A percentile compares a stretch with the other conserved stretches of the same genome.
These are phyloP conservation scores for Samsoniella hepiali DNA, from an alignment of 2,329 filamentous ascomycete genomes.

Conservation along the genomic window DNA sequence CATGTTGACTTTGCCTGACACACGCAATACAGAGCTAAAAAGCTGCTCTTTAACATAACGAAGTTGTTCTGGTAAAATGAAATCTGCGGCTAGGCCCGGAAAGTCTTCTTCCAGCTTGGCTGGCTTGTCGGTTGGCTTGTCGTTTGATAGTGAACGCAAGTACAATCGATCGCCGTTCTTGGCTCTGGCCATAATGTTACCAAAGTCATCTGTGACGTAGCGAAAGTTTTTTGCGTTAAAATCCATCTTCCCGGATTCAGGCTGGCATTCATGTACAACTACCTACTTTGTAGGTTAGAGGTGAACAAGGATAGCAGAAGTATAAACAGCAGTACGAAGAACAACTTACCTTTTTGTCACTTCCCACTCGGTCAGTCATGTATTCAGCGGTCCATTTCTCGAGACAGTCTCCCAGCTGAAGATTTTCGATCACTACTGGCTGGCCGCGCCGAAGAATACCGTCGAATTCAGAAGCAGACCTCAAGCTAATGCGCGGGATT, in stretches of 20 bases:
- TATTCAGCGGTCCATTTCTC: conserved; percentile 66
- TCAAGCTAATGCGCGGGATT: conserved; percentile 53
- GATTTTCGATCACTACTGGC: conserved; percentile 58
- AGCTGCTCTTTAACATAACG: conserved; percentile 55
- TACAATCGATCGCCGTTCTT: conserved; percentile 63
- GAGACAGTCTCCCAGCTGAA: conserved; percentile 66
- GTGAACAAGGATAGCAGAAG: neutral
- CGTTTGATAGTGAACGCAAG: conserved; percentile 70
- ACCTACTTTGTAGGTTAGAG: conserved; percentile 44
- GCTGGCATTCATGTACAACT: conserved; percentile 66
- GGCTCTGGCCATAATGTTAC: conserved; percentile 61
- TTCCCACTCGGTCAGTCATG: conserved; percentile 59
- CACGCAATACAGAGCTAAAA: conserved; percentile 75
- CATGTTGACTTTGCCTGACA: conserved; percentile 78
- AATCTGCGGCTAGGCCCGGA: conserved; percentile 65
- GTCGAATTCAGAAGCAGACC: conserved; percentile 55
- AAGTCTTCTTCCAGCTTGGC: conserved; percentile 72
- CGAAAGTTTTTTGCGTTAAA: conserved; percentile 81
- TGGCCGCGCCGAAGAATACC: conserved; percentile 53
- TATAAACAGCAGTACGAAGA: neutral
- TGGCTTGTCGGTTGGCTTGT: conserved; percentile 64
- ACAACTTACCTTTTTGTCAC: conserved; percentile 54
- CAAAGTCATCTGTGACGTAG: conserved; percentile 68
- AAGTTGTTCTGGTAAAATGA: conserved; percentile 63
- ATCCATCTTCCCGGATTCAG: conserved; percentile 61